A percentile compares a stretch with the other conserved stretches of the same genome.
These are phyloP conservation scores for Coemansia sp. DNA, from an alignment of 192 early-diverging fungal species.

Conservation along the genomic window DNA sequence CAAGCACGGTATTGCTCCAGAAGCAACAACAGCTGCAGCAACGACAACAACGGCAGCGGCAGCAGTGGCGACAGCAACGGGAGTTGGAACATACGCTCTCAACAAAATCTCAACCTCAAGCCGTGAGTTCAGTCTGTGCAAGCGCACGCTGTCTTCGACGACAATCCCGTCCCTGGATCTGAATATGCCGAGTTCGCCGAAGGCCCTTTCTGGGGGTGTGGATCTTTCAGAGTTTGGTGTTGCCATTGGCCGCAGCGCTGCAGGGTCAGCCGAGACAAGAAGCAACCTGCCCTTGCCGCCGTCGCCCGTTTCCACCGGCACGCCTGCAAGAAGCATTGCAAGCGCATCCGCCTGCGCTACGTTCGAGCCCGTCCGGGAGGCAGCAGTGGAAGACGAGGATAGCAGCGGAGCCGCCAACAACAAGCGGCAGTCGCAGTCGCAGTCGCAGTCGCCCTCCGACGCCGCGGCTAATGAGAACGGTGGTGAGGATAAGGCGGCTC, in stretches of 20 bases:
- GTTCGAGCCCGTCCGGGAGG: conserved; percentile 36
- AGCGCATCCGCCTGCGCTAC: conserved; percentile 24
- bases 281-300: conserved; percentile 23
- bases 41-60: too few relatives aligned
- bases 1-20: conserved; percentile 15
- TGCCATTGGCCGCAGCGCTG: conserved; percentile 6
- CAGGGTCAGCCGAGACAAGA: conserved; percentile 1
- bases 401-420: too few relatives aligned
- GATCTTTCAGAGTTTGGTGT: conserved; percentile 55
- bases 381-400: conserved; percentile 10
- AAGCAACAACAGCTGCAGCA: too few relatives aligned
- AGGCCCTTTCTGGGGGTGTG: conserved; percentile 33
- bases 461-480: too few relatives aligned
- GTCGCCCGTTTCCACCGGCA: conserved; percentile 33
- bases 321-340: conserved; percentile 30
- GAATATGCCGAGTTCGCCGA: conserved; percentile 32
- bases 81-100: conserved; percentile 2
- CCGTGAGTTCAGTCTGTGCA: conserved; percentile 31
- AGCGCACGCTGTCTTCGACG: conserved; percentile 39
- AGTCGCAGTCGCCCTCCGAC: not conserved
- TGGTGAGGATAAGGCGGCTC: not conserved
- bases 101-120: conserved; percentile 22
- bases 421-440: too few relatives aligned
- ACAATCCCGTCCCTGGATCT: conserved; percentile 39
- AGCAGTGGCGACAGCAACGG: too few relatives aligned